Conservation (phyloP, 768 basidiomycete genomes). For the Glaciozyma martinii region DNA sequence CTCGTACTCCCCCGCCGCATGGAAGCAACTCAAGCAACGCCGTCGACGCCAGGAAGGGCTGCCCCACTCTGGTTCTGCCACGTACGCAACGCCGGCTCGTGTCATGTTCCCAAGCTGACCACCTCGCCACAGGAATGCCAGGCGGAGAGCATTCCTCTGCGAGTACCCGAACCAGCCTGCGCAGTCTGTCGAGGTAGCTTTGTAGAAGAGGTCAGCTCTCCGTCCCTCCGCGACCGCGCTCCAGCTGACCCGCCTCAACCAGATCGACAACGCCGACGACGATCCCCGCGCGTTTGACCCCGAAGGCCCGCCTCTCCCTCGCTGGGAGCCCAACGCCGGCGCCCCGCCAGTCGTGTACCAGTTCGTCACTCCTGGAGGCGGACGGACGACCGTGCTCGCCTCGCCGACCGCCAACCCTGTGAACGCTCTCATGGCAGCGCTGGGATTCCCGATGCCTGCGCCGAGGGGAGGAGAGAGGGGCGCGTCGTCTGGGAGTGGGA, state of each 20-base stretch:
- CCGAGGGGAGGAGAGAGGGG: neutral
- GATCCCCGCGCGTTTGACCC: conserved; percentile 28
- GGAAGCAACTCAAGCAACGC: too few relatives aligned
- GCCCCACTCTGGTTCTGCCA: too few relatives aligned
- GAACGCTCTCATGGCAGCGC: neutral
- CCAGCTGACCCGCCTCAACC: neutral
- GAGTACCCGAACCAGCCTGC: neutral
- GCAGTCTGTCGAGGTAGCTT: conserved; percentile 1
- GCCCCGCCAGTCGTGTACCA: neutral
- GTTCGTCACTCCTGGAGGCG: neutral
- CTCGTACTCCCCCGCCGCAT: too few relatives aligned
- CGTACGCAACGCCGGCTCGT: too few relatives aligned
- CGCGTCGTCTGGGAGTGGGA: neutral
- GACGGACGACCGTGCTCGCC: neutral
- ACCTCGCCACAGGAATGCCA: conserved; percentile 15
- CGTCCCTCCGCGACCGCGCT: neutral
- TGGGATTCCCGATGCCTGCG: conserved; percentile 2
- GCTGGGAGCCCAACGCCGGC: neutral
- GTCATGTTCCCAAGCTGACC: too few relatives aligned
- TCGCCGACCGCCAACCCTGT: neutral
- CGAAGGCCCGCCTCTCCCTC: conserved; percentile 9
- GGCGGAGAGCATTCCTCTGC: neutral
- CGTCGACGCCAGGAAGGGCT: too few relatives aligned
- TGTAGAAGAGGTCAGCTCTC: neutral
- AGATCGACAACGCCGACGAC: conserved; percentile 11